Conservation (phyloP, 352 stramenopile genomes). For the Phytophthora pluvialis region DNA sequence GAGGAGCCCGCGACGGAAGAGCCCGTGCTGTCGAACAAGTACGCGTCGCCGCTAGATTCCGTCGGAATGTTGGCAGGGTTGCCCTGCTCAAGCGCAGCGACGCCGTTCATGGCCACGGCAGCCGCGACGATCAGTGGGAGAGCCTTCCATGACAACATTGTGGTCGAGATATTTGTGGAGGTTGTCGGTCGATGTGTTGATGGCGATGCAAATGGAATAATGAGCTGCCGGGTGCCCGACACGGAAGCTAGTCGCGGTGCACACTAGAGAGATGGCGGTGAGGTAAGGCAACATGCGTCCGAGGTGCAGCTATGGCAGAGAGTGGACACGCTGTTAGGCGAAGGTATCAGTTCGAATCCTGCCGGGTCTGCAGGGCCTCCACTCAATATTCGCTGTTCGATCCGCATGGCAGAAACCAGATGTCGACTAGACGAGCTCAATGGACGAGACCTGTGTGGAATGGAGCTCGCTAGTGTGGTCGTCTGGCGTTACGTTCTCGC, state of each 20-base stretch:
- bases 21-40: too few species aligned
- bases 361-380: slow-evolving; percentile 7
- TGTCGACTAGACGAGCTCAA: too few species aligned
- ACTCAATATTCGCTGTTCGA: slow-evolving; percentile 9
- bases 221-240: not conserved
- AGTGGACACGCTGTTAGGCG: not conserved
- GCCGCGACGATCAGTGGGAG: too few species aligned
- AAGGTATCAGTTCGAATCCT: slow-evolving; percentile 14
- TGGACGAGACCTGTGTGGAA: too few species aligned
- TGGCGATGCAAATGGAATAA: slow-evolving; percentile 29
- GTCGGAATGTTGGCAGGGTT: too few species aligned
- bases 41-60: too few species aligned
- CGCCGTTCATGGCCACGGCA: too few species aligned
- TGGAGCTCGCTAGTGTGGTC: not conserved
- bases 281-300: too few species aligned
- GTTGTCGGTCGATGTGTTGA: slow-evolving; percentile 3
- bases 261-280: slow-evolving; percentile 8
- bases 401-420: slow-evolving; percentile 15
- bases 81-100: too few species aligned
- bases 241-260: not conserved
- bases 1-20: too few species aligned
- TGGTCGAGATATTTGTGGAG: not conserved
- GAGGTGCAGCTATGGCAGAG: slow-evolving; percentile 17
- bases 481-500: slow-evolving; percentile 10
- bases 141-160: too few species aligned